A percentile compares a stretch with the other conserved stretches of the same genome.
Conservation (phyloP, 225 moss, liverwort and hornwort genomes). For the Anthoceros angustus region DNA sequence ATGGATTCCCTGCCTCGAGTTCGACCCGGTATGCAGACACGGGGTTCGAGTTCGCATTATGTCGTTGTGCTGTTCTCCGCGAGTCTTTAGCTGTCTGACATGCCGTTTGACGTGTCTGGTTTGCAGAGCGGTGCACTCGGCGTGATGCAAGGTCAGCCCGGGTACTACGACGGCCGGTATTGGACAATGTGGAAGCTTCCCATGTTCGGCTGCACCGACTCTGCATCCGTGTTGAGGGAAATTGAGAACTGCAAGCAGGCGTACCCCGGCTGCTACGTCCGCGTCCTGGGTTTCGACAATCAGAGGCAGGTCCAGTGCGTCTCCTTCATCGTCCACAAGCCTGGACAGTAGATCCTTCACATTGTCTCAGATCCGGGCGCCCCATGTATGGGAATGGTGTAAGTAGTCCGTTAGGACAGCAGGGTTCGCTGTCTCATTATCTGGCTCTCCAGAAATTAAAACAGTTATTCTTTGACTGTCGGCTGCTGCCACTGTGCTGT, state of each 20-base stretch:
- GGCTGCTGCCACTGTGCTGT: too few species aligned
- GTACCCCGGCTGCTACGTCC: conserved; percentile 29
- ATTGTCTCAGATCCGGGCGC: too few species aligned
- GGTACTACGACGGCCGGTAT: conserved; percentile 54
- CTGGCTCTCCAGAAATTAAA: too few species aligned
- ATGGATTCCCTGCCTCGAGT: conserved; percentile 29
- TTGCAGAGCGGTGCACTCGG: conserved; percentile 2
- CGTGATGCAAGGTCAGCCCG: conserved; percentile 12
- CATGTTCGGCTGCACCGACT: conserved; percentile 7
- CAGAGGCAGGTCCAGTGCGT: conserved; percentile 41
- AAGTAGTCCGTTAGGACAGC: too few species aligned
- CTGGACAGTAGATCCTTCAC: neutral
- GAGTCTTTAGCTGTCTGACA: too few species aligned
- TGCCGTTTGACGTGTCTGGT: too few species aligned
- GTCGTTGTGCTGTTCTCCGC: too few species aligned
- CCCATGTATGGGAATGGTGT: too few species aligned
- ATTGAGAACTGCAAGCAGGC: conserved; percentile 28
- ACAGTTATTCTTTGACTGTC: too few species aligned
- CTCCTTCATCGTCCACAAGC: conserved; percentile 28
- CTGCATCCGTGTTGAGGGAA: conserved; percentile 32
- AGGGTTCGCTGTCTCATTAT: too few species aligned
- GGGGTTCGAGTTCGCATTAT: too few species aligned
- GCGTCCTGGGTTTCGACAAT: conserved; percentile 38
- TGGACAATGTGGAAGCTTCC: conserved; percentile 65
- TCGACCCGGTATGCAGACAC: conserved; percentile 11